These are phyloP conservation scores for Suillus brevipes DNA, from an alignment of 768 basidiomycete genomes.

Conservation along the genomic window DNA sequence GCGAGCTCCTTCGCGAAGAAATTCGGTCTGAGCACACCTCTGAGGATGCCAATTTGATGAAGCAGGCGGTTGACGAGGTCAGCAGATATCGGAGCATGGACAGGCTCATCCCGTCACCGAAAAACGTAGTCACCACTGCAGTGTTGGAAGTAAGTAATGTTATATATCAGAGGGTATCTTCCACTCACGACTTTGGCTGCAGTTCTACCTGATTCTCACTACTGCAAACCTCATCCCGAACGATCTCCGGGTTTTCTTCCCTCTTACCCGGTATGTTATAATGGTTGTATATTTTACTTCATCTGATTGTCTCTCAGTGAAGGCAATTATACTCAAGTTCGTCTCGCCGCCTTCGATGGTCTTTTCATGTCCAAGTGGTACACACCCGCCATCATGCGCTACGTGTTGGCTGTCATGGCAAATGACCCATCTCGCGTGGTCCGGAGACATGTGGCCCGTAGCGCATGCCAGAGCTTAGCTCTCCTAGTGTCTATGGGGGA, in stretches of 20 bases:
- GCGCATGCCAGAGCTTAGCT: conserved; percentile 83
- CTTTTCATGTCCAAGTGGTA: conserved; percentile 90
- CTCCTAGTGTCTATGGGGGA: conserved; percentile 88
- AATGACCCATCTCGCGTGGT: conserved; percentile 82
- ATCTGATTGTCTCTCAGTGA: conserved; percentile 54
- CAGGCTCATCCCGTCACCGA: conserved; percentile 88
- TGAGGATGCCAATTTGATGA: conserved; percentile 70
- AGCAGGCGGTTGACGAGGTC: conserved; percentile 76
- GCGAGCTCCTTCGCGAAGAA: conserved; percentile 72
- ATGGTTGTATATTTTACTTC: background rate
- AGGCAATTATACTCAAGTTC: conserved; percentile 90
- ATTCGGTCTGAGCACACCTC: conserved; percentile 62
- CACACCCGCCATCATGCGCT: conserved; percentile 78
- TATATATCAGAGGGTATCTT: conserved; percentile 2
- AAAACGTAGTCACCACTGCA: conserved; percentile 91
- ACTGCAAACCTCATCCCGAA: conserved; percentile 76
- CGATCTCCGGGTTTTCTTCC: conserved; percentile 77
- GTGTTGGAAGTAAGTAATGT: conserved; percentile 74
- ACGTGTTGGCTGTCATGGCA: conserved; percentile 83
- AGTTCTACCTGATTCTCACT: conserved; percentile 83
- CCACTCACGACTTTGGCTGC: conserved; percentile 11
- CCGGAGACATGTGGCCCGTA: conserved; percentile 84
- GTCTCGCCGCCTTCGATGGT: conserved; percentile 92
- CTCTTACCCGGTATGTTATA: conserved; percentile 74
- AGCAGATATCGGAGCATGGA: conserved; percentile 95